phyloP scores from a whole-genome alignment of 2,329 filamentous ascomycete species.

The Scedosporium minutisporum region DNA sequence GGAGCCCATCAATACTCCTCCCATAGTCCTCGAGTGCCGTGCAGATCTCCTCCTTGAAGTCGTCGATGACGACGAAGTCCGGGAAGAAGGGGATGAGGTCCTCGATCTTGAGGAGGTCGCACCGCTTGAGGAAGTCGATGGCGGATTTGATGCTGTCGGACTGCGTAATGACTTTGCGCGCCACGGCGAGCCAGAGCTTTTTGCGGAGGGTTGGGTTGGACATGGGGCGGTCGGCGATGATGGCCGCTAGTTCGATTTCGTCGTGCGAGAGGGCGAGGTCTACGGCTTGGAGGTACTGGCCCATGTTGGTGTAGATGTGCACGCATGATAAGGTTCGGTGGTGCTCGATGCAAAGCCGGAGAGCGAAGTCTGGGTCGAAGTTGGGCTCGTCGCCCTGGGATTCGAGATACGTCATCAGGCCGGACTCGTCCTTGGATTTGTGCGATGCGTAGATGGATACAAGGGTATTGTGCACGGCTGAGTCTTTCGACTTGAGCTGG shows the following conservation, averaged over 20 bases:
- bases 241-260: constrained; percentile 79
- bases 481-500: constrained; percentile 66
- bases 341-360: constrained; percentile 90
- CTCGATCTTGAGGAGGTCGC: constrained; percentile 87
- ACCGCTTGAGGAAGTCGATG: constrained; percentile 86
- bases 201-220: constrained; percentile 75
- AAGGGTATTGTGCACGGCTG: constrained; percentile 92
- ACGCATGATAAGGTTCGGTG: constrained; percentile 88
- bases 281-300: constrained; percentile 85
- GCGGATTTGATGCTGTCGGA: constrained; percentile 83
- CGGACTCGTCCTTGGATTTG: constrained; percentile 71
- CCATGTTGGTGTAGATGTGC: constrained; percentile 96
- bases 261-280: constrained; percentile 84
- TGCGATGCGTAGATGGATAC: constrained; percentile 93
- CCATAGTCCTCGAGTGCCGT: constrained; percentile 86
- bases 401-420: constrained; percentile 80
- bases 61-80: constrained; percentile 96
- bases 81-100: constrained; percentile 98
- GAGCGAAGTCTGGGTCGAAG: constrained; percentile 92
- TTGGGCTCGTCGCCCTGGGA: constrained; percentile 77
- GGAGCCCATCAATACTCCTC: constrained; percentile 77
- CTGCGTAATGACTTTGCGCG: constrained; percentile 83
- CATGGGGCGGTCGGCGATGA: constrained; percentile 78
- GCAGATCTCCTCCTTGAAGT: constrained; percentile 98
- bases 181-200: constrained; percentile 89